Evolutionary conservation across 805 yeast genomes (phyloP).

Genomic region (Ogataea pini): DNA sequence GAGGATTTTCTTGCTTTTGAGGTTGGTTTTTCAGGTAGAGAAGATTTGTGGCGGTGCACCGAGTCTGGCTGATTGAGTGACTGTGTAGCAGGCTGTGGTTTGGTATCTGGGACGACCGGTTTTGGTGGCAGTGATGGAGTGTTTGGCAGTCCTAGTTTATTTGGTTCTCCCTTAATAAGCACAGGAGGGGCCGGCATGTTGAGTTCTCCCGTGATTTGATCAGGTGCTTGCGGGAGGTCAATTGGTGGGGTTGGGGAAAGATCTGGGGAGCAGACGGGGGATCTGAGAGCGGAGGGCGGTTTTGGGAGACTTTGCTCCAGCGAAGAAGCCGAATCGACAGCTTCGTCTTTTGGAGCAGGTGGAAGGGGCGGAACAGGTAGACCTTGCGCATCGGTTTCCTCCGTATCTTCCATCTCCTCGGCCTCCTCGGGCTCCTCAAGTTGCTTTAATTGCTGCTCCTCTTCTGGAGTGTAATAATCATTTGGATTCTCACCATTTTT

Average conservation of each 20-base stretch:
- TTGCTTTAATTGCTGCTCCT: conserved; percentile 26
- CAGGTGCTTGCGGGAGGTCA: conserved; percentile 20
- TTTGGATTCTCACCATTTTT: conserved; percentile 59
- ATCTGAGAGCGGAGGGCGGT: conserved; percentile 16
- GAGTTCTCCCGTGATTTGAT: conserved; percentile 27
- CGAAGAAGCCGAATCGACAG: not conserved
- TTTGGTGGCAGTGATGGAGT: conserved; percentile 27
- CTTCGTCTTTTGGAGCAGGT: not conserved
- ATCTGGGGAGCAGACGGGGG: conserved; percentile 4
- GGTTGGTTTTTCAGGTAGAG: conserved; percentile 11
- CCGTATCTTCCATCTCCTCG: not conserved
- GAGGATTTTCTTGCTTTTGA: conserved; percentile 9
- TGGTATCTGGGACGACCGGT: not conserved
- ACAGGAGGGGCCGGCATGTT: conserved; percentile 33
- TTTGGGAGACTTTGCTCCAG: conserved; percentile 11
- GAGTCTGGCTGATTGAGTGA: not conserved
- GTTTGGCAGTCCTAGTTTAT: conserved; percentile 30
- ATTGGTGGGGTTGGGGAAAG: not conserved
- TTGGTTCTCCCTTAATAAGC: conserved; percentile 34
- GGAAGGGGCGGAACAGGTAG: too few relatives aligned
- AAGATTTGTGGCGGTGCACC: conserved; percentile 1
- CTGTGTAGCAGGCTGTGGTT: not conserved
- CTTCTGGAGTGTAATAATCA: conserved; percentile 46
- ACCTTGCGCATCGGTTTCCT: not conserved
- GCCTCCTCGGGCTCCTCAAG: conserved; percentile 11